phyloP scores from a whole-genome alignment of 2,329 filamentous ascomycete species.

The Epicoccum sorghinum region DNA sequence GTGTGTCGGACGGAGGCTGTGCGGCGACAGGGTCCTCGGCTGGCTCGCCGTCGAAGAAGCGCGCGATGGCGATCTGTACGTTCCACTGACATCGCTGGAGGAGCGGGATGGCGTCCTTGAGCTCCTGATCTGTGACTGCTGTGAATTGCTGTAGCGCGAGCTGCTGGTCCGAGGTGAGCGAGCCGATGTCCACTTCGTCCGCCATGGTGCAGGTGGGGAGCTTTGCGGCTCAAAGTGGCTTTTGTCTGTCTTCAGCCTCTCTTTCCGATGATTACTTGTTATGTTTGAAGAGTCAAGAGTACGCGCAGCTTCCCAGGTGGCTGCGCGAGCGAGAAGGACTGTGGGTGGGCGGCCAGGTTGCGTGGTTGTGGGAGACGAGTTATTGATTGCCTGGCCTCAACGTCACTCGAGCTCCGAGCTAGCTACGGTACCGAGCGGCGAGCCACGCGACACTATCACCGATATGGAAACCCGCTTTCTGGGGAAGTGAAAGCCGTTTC shows the following conservation, averaged over 20 bases:
- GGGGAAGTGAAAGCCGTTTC: conserved; percentile 8
- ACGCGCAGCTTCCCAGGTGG: no score
- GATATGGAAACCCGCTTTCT: background rate
- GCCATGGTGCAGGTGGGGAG: conserved; percentile 39
- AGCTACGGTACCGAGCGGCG: conserved; percentile 1
- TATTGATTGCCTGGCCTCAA: conserved; percentile 12
- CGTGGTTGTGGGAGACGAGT: background rate
- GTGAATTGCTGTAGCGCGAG: conserved; percentile 86
- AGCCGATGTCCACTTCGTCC: conserved; percentile 62
- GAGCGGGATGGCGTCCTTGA: conserved; percentile 76
- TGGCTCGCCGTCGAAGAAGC: conserved; percentile 96
- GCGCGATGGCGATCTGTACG: conserved; percentile 92
- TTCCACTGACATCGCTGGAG: conserved; percentile 94
- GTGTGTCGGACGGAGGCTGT: conserved; percentile 52
- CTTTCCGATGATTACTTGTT: no score
- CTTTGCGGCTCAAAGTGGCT: background rate
- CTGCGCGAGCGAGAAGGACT: conserved; percentile 6
- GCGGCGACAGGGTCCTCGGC: conserved; percentile 72
- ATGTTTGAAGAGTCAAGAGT: background rate
- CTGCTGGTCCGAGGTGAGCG: conserved; percentile 79
- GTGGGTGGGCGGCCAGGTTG: background rate
- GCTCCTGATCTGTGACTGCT: conserved; percentile 83
- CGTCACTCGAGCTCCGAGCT: conserved; percentile 2
- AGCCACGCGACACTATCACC: conserved; percentile 13
- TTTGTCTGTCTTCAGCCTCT: no score